phyloP scores from a whole-genome alignment of 352 stramenopile genomes.

The Phytophthora palmivora region DNA sequence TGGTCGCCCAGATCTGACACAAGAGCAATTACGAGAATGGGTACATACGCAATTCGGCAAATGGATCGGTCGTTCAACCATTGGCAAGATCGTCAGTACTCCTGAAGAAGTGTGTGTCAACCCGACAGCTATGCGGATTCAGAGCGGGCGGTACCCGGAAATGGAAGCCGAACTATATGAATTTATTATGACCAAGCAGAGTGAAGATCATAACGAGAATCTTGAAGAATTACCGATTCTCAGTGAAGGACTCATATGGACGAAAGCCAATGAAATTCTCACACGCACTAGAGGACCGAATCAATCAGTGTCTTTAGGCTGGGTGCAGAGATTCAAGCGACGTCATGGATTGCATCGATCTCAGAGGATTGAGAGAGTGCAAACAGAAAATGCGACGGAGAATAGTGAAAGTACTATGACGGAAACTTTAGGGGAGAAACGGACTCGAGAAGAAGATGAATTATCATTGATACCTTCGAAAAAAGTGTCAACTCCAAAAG shows the following conservation, averaged over 20 bases:
- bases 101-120: constrained; percentile 42
- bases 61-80: constrained; percentile 48
- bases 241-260: constrained; percentile 37
- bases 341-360: constrained; percentile 45
- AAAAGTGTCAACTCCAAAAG: background rate
- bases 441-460: constrained; percentile 12
- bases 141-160: constrained; percentile 44
- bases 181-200: constrained; percentile 23
- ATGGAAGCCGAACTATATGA: constrained; percentile 40
- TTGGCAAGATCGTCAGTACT: constrained; percentile 40
- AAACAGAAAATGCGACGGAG: background rate
- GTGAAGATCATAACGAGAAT: constrained; percentile 3
- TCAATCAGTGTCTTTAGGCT: constrained; percentile 39
- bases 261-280: constrained; percentile 50
- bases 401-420: background rate
- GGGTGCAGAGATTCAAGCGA: constrained; percentile 50
- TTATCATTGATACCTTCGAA: constrained; percentile 15
- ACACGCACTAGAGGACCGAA: constrained; percentile 14
- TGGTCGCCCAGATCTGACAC: constrained; percentile 37
- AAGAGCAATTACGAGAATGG: constrained; percentile 53
- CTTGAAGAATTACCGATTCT: constrained; percentile 16
- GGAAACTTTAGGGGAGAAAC: background rate
- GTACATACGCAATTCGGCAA: constrained; percentile 35
- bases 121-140: constrained; percentile 37
- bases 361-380: constrained; percentile 9